phyloP scores from a whole-genome alignment of 176 grass and related monocot species.

The Saccharum spontaneum region DNA sequence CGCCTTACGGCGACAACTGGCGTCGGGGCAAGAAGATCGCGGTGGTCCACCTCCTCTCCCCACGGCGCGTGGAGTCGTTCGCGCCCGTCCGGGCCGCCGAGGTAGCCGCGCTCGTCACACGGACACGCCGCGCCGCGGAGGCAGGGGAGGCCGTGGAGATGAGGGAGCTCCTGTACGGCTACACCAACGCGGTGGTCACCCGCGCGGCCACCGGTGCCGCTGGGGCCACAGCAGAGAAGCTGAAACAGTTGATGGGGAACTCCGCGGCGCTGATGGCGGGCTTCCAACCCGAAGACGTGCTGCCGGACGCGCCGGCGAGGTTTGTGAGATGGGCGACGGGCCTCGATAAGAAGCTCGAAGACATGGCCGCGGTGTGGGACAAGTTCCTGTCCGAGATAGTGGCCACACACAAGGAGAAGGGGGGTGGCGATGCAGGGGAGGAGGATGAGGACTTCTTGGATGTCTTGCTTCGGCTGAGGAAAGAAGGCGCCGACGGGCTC shows the following conservation, averaged over 20 bases:
- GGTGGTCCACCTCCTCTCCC: slow-evolving; percentile 60
- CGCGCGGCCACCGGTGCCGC: slow-evolving; percentile 33
- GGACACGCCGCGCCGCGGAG: not conserved
- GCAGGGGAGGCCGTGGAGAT: slow-evolving; percentile 37
- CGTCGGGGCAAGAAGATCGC: slow-evolving; percentile 59
- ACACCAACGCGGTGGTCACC: slow-evolving; percentile 55
- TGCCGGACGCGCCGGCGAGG: slow-evolving; percentile 38
- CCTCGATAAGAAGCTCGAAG: slow-evolving; percentile 43
- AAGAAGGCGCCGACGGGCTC: slow-evolving; percentile 26
- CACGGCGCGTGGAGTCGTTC: slow-evolving; percentile 49
- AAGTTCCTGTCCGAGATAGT: slow-evolving; percentile 47
- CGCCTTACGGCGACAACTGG: slow-evolving; percentile 59
- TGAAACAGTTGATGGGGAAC: slow-evolving; percentile 40
- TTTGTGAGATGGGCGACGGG: slow-evolving; percentile 39
- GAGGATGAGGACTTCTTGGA: slow-evolving; percentile 55
- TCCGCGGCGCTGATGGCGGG: slow-evolving; percentile 24
- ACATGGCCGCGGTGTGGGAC: slow-evolving; percentile 31
- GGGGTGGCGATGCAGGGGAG: not conserved
- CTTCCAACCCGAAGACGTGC: slow-evolving; percentile 51
- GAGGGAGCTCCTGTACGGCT: slow-evolving; percentile 46
- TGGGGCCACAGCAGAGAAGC: slow-evolving; percentile 13
- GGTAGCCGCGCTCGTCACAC: slow-evolving; percentile 18
- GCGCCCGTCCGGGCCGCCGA: slow-evolving; percentile 42
- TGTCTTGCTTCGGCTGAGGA: slow-evolving; percentile 45
- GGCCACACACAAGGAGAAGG: slow-evolving; percentile 43